Evolutionary conservation across 2,329 filamentous ascomycete genomes (phyloP).

Genomic region (Zymoseptoria tritici): DNA sequence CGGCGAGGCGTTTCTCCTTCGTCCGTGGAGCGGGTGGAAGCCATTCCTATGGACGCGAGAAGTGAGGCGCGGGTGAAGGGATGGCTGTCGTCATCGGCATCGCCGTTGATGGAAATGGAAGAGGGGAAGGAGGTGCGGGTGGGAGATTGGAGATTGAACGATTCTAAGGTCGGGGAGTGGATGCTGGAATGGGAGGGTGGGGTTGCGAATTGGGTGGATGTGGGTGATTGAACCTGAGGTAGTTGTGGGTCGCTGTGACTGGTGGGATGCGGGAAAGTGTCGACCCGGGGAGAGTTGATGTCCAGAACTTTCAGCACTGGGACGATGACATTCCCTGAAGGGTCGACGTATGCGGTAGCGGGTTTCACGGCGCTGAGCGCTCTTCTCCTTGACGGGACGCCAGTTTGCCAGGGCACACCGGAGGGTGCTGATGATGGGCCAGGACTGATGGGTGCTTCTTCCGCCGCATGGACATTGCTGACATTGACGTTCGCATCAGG

Average conservation of each 20-base stretch:
- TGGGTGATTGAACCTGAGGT: background rate
- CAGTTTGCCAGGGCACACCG: slow-evolving; percentile 52
- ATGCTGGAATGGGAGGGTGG: slow-evolving; percentile 26
- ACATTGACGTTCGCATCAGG: slow-evolving; percentile 15
- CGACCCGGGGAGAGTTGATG: background rate
- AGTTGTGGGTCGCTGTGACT: background rate
- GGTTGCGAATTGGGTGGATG: slow-evolving; percentile 31
- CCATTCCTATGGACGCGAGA: slow-evolving; percentile 31
- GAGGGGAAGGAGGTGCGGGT: slow-evolving; percentile 36
- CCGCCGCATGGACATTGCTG: slow-evolving; percentile 1
- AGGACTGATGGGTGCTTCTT: slow-evolving; percentile 35
- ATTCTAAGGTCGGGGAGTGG: slow-evolving; percentile 16
- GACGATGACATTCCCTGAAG: slow-evolving; percentile 27
- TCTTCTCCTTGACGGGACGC: slow-evolving; percentile 20
- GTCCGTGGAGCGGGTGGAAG: slow-evolving; percentile 21
- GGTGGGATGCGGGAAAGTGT: background rate
- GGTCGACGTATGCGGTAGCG: slow-evolving; percentile 44
- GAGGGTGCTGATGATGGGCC: slow-evolving; percentile 62
- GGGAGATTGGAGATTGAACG: slow-evolving; percentile 19
- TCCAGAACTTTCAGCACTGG: slow-evolving; percentile 23
- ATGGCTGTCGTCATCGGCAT: background rate
- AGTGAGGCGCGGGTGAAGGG: slow-evolving; percentile 30
- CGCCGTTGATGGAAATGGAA: slow-evolving; percentile 3
- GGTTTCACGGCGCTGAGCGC: slow-evolving; percentile 34
- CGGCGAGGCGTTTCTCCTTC: slow-evolving; percentile 17